Evolutionary conservation across 129 eudicot genomes (phyloP).

Genomic region (Pulicaria dysenterica): DNA sequence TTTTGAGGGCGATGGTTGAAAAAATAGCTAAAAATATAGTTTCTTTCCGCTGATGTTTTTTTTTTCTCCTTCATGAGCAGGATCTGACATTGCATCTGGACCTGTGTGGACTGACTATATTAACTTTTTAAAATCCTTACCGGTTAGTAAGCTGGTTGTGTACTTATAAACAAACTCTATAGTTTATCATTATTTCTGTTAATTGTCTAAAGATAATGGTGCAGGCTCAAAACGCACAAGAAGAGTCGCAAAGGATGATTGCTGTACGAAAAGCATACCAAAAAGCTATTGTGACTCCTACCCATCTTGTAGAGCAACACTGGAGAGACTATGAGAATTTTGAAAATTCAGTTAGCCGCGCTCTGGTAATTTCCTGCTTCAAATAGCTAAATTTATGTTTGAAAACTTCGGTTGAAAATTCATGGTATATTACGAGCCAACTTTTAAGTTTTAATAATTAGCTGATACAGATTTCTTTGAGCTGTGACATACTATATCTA

Average conservation of each 20-base stretch:
- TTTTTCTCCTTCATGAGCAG: conserved; percentile 40
- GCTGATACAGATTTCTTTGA: conserved; percentile 4
- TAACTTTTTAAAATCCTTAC: conserved; percentile 73
- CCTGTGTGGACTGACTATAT: conserved; percentile 98
- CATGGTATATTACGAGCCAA: neutral
- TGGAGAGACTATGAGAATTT: conserved; percentile 99
- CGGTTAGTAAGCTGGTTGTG: conserved; percentile 47
- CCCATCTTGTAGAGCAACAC: conserved; percentile 93
- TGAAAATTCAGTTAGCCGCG: conserved; percentile 98
- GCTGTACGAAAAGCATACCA: conserved; percentile 84
- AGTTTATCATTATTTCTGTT: conserved; percentile 8
- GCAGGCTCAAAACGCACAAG: conserved; percentile 83
- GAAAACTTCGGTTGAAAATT: neutral
- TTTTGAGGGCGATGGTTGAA: too few species aligned
- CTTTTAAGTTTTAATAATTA: neutral
- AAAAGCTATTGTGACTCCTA: conserved; percentile 89
- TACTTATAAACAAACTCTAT: conserved; percentile 4
- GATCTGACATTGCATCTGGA: conserved; percentile 91
- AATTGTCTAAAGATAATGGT: conserved; percentile 23
- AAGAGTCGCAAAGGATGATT: conserved; percentile 90
- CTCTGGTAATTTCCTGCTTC: conserved; percentile 62
- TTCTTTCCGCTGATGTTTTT: neutral
- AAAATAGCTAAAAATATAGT: neutral
- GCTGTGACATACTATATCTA: conserved; percentile 3
- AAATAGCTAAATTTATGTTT: conserved; percentile 2